Conservation (phyloP, 768 basidiomycete genomes). For the Lactifluus subvellereus region DNA sequence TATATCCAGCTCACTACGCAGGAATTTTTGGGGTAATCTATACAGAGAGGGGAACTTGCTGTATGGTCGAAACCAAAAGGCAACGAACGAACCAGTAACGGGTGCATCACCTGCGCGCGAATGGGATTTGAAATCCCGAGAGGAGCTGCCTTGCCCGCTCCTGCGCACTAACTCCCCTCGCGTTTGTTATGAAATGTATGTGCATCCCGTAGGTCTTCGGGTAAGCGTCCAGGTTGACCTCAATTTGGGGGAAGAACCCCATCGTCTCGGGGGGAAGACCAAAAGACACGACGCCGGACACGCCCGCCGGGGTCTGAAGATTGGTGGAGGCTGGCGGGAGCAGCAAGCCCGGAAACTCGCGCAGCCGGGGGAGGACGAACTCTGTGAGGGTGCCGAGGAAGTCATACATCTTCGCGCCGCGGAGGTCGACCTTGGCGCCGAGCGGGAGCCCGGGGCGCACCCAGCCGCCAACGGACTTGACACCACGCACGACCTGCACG, state of each 20-base stretch:
- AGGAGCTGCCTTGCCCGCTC: conserved; percentile 80
- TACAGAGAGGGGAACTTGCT: neutral
- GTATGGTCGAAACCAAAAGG: neutral
- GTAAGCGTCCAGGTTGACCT: conserved; percentile 89
- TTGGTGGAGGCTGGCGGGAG: conserved; percentile 72
- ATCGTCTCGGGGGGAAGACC: conserved; percentile 82
- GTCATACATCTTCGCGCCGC: conserved; percentile 91
- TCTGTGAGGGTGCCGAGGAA: conserved; percentile 85
- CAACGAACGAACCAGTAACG: neutral
- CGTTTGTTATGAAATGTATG: conserved; percentile 89
- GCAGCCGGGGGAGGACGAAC: conserved; percentile 89
- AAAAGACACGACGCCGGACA: conserved; percentile 84
- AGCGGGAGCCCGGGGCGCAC: conserved; percentile 75
- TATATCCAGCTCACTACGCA: neutral
- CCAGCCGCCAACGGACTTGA: conserved; percentile 75
- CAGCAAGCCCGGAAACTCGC: conserved; percentile 82
- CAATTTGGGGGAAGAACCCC: conserved; percentile 91
- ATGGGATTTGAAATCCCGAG: conserved; percentile 91
- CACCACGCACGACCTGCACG: conserved; percentile 67
- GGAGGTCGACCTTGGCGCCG: conserved; percentile 86
- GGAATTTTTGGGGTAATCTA: neutral
- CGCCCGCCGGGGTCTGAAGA: conserved; percentile 65
- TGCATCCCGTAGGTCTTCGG: conserved; percentile 86
- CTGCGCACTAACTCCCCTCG: conserved; percentile 83
- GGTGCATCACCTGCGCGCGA: conserved; percentile 40